Percentiles rank a stretch among this genome's conserved stretches.
Conservation (phyloP, 345 rosid genomes). For the Cardamine chenopodiifolia region DNA sequence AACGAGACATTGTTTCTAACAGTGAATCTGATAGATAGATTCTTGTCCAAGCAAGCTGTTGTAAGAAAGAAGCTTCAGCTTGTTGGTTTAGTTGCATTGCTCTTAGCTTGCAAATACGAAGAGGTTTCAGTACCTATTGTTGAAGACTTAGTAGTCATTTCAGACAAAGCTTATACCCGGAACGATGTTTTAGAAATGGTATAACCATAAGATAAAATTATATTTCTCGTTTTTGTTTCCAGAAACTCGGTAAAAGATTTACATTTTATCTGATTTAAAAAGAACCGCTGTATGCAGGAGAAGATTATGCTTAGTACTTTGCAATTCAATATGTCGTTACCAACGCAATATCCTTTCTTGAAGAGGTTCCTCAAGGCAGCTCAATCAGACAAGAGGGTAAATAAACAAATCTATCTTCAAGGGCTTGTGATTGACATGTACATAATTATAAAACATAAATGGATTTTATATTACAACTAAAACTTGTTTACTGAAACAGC, state of each 20-base stretch:
- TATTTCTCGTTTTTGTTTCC: neutral
- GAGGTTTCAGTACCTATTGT: slow-evolving; percentile 60
- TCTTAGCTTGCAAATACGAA: slow-evolving; percentile 70
- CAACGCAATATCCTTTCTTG: slow-evolving; percentile 82
- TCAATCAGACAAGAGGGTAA: slow-evolving; percentile 73
- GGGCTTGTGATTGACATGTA: neutral
- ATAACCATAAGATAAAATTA: neutral
- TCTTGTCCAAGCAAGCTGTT: slow-evolving; percentile 46
- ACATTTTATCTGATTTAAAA: neutral
- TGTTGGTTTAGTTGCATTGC: slow-evolving; percentile 73
- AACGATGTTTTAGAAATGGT: slow-evolving; percentile 62
- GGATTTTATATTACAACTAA: too few relatives aligned
- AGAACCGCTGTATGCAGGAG: slow-evolving; percentile 48
- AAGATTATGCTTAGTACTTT: slow-evolving; percentile 66
- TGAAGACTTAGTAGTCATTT: slow-evolving; percentile 54
- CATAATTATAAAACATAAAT: too few relatives aligned
- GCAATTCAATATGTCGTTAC: slow-evolving; percentile 79
- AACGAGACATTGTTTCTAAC: slow-evolving; percentile 61
- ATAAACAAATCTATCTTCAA: neutral
- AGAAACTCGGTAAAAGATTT: neutral
- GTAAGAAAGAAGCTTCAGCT: slow-evolving; percentile 59
- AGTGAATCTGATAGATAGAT: slow-evolving; percentile 61
- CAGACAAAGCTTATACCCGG: slow-evolving; percentile 52
- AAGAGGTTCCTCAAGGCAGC: slow-evolving; percentile 86
- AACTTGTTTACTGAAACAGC: slow-evolving; percentile 24